Conservation (phyloP, 169 alveolate genomes). For the Plasmodium sp. region DNA sequence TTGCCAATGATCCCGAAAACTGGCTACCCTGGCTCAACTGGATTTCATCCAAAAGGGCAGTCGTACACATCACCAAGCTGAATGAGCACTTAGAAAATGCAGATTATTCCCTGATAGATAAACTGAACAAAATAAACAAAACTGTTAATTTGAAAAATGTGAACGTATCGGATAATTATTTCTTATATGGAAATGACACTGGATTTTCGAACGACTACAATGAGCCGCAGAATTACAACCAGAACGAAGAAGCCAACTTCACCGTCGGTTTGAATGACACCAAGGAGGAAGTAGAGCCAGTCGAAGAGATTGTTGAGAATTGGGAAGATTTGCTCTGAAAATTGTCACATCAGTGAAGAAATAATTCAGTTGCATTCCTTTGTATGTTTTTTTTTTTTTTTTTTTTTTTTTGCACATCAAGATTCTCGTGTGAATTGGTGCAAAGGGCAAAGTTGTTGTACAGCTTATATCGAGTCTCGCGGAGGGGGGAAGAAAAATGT, state of each 20-base stretch:
- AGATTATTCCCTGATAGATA: slow-evolving; percentile 68
- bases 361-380: background rate
- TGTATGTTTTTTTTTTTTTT: background rate
- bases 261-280: background rate
- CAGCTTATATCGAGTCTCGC: background rate
- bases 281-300: slow-evolving; percentile 42
- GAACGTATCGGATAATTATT: slow-evolving; percentile 14
- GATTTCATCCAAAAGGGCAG: slow-evolving; percentile 78
- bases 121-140: slow-evolving; percentile 64
- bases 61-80: slow-evolving; percentile 81
- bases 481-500: background rate
- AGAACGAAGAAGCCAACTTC: background rate
- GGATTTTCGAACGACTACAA: slow-evolving; percentile 65
- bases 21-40: slow-evolving; percentile 85
- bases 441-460: background rate
- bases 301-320: slow-evolving; percentile 69
- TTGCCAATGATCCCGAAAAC: slow-evolving; percentile 80
- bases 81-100: slow-evolving; percentile 75
- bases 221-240: slow-evolving; percentile 31
- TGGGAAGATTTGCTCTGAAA: slow-evolving; percentile 69
- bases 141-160: slow-evolving; percentile 62
- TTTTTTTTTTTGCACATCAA: background rate
- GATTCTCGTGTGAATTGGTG: background rate
- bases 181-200: slow-evolving; percentile 42
- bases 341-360: background rate